phyloP scores from a whole-genome alignment of 768 basidiomycete species.

The Tylopilus balloui region DNA sequence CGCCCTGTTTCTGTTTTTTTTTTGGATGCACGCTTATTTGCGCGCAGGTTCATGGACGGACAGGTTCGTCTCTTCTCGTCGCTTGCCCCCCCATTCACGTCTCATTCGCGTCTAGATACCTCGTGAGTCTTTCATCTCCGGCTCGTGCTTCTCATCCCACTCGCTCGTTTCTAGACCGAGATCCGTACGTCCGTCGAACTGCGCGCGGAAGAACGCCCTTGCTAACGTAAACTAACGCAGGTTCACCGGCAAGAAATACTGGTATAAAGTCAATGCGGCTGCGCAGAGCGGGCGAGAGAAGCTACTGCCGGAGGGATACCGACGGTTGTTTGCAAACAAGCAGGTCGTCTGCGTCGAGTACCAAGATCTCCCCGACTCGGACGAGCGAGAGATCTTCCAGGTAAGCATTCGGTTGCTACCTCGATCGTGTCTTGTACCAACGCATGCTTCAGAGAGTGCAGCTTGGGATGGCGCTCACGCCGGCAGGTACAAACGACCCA shows the following conservation, averaged over 20 bases:
- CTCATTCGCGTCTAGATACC: slow-evolving; percentile 48
- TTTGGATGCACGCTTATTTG: not conserved
- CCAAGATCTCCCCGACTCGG: slow-evolving; percentile 47
- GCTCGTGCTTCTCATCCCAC: not conserved
- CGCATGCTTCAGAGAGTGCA: slow-evolving; percentile 55
- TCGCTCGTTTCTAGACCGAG: slow-evolving; percentile 31
- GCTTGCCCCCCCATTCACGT: not conserved
- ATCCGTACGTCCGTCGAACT: slow-evolving; percentile 38
- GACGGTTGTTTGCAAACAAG: slow-evolving; percentile 61
- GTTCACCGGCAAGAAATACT: slow-evolving; percentile 42
- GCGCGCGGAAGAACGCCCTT: no score
- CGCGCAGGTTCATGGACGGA: slow-evolving; percentile 61
- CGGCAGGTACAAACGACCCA: slow-evolving; percentile 44
- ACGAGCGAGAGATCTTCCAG: slow-evolving; percentile 71
- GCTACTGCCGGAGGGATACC: slow-evolving; percentile 52
- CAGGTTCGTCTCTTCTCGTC: slow-evolving; percentile 40
- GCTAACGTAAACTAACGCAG: slow-evolving; percentile 9
- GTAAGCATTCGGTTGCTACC: slow-evolving; percentile 32
- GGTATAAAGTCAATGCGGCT: slow-evolving; percentile 36
- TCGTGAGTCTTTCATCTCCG: slow-evolving; percentile 34
- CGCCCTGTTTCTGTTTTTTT: not conserved
- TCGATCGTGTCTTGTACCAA: not conserved
- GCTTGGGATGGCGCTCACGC: slow-evolving; percentile 72
- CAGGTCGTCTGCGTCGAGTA: slow-evolving; percentile 83
- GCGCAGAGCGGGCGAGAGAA: slow-evolving; percentile 21